Base-by-base conservation (phyloP, 2,329 filamentous ascomycete genomes). In the Phaeomoniella chlamydospora region DNA sequence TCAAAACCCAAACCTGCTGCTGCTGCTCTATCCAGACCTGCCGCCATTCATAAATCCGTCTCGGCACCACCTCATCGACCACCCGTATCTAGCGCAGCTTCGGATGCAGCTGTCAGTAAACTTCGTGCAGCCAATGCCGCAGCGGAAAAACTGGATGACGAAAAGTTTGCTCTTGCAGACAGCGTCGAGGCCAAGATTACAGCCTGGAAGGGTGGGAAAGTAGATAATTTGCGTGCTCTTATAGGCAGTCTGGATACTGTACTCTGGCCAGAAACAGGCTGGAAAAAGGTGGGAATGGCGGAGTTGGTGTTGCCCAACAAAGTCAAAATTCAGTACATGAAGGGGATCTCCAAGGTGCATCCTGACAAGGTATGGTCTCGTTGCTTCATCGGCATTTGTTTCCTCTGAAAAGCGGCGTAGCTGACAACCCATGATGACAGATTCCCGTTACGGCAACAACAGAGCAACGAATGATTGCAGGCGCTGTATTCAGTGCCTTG, bases 251-350 rank as follows among this genome's bases (percentile, higher is more conserved):
- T 98, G 47, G 88, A 98, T 51, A 72, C 69, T 29, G 86, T 98
- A 17, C 68, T 98, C 17, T 98, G 90, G 90, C 77, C 84, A 43
- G 79, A 78, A 30, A 84, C 85, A 43, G 86, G 85, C 3, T 98
- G 90, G 90, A 94, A 94, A 65, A 94, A 92, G 65, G 79, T 96
- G 38, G 86, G 85, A 18, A 75, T 98, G 74, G 80, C 87, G 44
- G 90, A 98, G 62, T 59, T 98, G 47, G 80, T 98, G 36, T 72
- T 94, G 70, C 77, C 86, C 19, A 86, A 83, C 47, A 94, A 88
- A 67, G 90, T 96, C 56, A 98, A 98, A 72, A 80, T 98, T 44
- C 69, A 82, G 41, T 98, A 98, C 55, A 96, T 98, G 90, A 94
- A 94, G 72, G 90, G 88, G 4, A 96, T 98, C 69, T 84, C 80